These are phyloP conservation scores for Lecanicillium sp. DNA, from an alignment of 2,329 filamentous ascomycete species.

Conservation along the genomic window DNA sequence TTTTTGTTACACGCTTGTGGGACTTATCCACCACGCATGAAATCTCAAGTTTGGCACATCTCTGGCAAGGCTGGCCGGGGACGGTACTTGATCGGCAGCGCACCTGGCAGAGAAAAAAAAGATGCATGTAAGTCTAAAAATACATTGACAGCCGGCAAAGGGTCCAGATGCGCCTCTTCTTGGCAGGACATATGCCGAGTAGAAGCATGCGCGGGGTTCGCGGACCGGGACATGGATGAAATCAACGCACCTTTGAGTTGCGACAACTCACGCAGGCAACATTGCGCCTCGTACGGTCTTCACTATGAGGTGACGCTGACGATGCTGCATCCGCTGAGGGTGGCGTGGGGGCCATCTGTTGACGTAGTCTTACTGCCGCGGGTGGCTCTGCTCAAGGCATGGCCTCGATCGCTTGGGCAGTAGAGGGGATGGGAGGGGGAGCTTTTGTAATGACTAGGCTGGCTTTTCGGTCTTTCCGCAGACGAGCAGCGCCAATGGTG, in stretches of 20 bases:
- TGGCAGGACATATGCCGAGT: background rate
- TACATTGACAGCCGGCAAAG: background rate
- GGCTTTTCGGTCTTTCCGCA: no score
- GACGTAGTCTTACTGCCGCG: constrained; percentile 6
- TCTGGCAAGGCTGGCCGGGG: constrained; percentile 36
- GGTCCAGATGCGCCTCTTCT: background rate
- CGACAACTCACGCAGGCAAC: constrained; percentile 34
- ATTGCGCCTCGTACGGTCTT: constrained; percentile 30
- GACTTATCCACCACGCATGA: constrained; percentile 41
- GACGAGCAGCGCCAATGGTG: no score
- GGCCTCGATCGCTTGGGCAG: no score
- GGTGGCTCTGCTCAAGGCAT: constrained; percentile 10
- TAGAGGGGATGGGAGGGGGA: no score
- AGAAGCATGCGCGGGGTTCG: background rate
- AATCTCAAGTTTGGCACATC: constrained; percentile 38
- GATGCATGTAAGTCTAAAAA: constrained; percentile 11
- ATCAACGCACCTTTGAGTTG: constrained; percentile 32
- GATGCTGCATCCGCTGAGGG: constrained; percentile 23
- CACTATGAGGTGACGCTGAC: constrained; percentile 19
- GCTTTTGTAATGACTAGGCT: no score
- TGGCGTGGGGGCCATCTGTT: constrained; percentile 26
- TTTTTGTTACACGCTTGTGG: constrained; percentile 40
- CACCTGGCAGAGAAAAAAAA: constrained; percentile 27
- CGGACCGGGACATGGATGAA: constrained; percentile 2
- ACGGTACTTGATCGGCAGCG: constrained; percentile 37